Base-by-base conservation (phyloP, 2,329 filamentous ascomycete species). In the Epichloe sp. region DNA sequence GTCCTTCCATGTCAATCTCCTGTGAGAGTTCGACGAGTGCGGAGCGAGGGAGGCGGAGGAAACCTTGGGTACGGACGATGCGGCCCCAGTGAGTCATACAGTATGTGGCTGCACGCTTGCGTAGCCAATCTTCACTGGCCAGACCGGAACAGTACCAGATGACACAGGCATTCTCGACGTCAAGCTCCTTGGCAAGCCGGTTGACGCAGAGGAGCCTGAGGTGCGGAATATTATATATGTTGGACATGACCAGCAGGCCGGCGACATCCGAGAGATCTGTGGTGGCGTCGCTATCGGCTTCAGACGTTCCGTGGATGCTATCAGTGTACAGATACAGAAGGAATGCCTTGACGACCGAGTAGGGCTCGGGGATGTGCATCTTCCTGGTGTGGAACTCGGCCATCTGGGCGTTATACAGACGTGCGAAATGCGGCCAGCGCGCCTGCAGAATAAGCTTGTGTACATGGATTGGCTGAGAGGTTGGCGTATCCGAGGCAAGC, bases 341-440 rank as follows among this genome's bases (percentile, higher is more conserved):
- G 63, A 98, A 98, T 0, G 91, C 88, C 58, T 88, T 89, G 45
- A 98, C 93, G 0, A 95, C 89, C 1, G 83, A 84, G 67, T 96
- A 97, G 1, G 91, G 90, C 62, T 98, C 94, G 0, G 93, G 91
- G 44, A 98, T 95, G 68, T 98, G 91, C 85, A 98, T 93, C 67
- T 87, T 89, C 62, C 93, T 93, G 15, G 88, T 93, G 64, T 98
- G 93, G 61, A 94, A 98, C 65, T 98, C 93, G 12, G 86, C 83
- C 93, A 98, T 98, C 63, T 96, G 89, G 4, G 91, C 83, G 48
- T 85, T 84, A 72, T 95, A 97, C 3, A 98, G 74, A 15, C 93
- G 85, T 41, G 86, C 83, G 70, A 98, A 98, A 67, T 98, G 93
- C 31, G 93, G 90, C 93, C 93, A 98, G 48, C 93, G 86, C 19